Percentiles rank a stretch among this genome's conserved stretches.
phyloP scores from a whole-genome alignment of 179 eudicot species.

The Nepenthes alata region DNA sequence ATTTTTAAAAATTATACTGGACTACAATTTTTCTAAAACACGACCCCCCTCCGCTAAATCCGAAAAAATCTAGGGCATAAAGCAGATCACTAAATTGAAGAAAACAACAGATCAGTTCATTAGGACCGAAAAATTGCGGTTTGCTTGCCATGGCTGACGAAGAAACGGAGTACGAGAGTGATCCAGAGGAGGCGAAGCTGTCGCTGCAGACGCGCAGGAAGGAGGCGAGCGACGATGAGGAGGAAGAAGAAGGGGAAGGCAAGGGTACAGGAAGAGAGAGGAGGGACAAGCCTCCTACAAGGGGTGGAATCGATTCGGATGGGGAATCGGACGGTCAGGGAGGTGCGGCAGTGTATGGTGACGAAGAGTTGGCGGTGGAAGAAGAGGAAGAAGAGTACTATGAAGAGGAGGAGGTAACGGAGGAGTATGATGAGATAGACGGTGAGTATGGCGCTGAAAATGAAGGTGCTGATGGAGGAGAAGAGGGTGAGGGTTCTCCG shows the following conservation, averaged over 20 bases:
- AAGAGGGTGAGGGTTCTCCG: conserved; percentile 4
- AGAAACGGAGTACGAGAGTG: conserved; percentile 83
- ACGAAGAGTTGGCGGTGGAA: conserved; percentile 32
- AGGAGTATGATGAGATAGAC: conserved; percentile 14
- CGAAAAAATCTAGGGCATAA: no score
- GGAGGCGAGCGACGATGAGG: conserved; percentile 79
- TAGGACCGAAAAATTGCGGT: not conserved
- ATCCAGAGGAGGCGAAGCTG: conserved; percentile 73
- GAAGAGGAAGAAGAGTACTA: conserved; percentile 25
- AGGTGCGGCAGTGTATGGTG: conserved; percentile 59
- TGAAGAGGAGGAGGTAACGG: conserved; percentile 34
- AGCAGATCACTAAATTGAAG: no score
- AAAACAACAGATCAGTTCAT: no score
- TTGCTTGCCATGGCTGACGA: conserved; percentile 32
- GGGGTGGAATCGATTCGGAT: conserved; percentile 32
- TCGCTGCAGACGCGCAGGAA: conserved; percentile 67
- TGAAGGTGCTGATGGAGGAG: conserved; percentile 17
- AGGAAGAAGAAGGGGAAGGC: conserved; percentile 14
- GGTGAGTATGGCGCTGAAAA: conserved; percentile 3
- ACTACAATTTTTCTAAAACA: no score
- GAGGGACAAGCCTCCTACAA: conserved; percentile 12
- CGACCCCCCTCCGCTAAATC: no score
- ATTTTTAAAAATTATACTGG: no score
- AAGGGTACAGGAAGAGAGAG: not conserved
- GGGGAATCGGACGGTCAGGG: conserved; percentile 69